These are phyloP conservation scores for Quercus lobata DNA, from an alignment of 331 rosid species.

Conservation along the genomic window DNA sequence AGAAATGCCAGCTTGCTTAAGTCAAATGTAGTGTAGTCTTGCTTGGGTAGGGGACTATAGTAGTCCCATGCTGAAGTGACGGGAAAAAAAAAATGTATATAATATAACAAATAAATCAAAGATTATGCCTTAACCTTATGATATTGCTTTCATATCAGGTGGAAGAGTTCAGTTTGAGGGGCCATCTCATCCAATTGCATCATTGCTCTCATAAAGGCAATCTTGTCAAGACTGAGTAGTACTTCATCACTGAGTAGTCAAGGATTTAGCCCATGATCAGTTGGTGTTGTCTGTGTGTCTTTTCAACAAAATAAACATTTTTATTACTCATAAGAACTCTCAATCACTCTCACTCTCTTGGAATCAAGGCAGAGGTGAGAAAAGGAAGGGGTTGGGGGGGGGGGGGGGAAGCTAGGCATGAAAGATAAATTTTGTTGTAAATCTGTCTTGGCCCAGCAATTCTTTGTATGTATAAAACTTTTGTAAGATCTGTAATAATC, in stretches of 20 bases:
- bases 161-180: constrained; percentile 76
- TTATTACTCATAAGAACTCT: not conserved
- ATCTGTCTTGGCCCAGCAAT: not conserved
- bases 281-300: not conserved
- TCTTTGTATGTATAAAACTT: not conserved
- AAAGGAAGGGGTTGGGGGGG: no score
- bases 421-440: not conserved
- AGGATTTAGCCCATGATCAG: not conserved
- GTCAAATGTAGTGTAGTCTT: no score
- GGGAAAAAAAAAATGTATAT: not conserved
- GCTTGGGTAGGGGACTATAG: no score
- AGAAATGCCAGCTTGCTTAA: no score
- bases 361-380: no score
- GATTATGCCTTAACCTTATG: not conserved
- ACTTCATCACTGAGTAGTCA: constrained; percentile 14
- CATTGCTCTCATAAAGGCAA: constrained; percentile 14
- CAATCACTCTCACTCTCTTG: no score
- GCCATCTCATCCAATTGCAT: constrained; percentile 59
- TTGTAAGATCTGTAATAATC: not conserved
- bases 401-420: no score
- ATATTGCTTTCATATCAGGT: constrained; percentile 44
- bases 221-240: constrained; percentile 6
- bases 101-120: not conserved
- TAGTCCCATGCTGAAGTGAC: not conserved
- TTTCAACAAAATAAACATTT: not conserved